These are phyloP conservation scores for Diaporthe citrichinensis DNA, from an alignment of 2,329 filamentous ascomycete species.

Conservation along the genomic window DNA sequence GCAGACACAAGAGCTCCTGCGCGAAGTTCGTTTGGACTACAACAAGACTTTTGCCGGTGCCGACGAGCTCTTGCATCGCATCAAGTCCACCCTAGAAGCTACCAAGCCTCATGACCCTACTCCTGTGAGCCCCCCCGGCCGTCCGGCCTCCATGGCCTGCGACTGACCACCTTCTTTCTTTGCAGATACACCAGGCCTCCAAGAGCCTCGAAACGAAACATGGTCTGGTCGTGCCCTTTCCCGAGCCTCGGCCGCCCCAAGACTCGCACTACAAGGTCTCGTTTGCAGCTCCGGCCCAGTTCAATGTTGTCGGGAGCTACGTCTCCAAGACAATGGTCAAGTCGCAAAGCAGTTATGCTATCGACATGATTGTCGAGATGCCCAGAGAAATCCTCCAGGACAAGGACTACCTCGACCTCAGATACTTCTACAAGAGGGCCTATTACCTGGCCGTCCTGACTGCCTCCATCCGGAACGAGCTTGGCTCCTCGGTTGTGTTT, in stretches of 20 bases:
- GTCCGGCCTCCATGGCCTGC: not conserved
- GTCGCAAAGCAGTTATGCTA: constrained; percentile 67
- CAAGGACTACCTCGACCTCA: constrained; percentile 93
- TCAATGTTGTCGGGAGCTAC: constrained; percentile 93
- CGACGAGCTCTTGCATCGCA: constrained; percentile 63
- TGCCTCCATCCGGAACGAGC: constrained; percentile 73
- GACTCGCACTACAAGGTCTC: constrained; percentile 87
- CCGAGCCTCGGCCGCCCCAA: constrained; percentile 81
- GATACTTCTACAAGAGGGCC: constrained; percentile 94
- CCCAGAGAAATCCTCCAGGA: constrained; percentile 86
- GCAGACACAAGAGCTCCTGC: constrained; percentile 72
- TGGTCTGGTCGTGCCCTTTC: constrained; percentile 84
- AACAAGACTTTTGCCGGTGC: constrained; percentile 61
- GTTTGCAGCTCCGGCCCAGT: constrained; percentile 80
- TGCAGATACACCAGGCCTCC: constrained; percentile 77
- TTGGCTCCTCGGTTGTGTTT: constrained; percentile 68
- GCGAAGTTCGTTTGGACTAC: constrained; percentile 68
- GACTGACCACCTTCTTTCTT: not conserved
- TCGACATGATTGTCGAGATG: constrained; percentile 93
- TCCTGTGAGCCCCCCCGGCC: constrained; percentile 58
- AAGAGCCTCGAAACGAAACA: constrained; percentile 76
- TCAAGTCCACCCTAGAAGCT: constrained; percentile 68
- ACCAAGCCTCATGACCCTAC: constrained; percentile 64
- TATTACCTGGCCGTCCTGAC: constrained; percentile 91
- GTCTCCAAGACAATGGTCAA: constrained; percentile 81